Percentiles rank a stretch among this genome's conserved stretches.
Conservation (phyloP, 306 rosid genomes). For the Abrus pulchellus region DNA sequence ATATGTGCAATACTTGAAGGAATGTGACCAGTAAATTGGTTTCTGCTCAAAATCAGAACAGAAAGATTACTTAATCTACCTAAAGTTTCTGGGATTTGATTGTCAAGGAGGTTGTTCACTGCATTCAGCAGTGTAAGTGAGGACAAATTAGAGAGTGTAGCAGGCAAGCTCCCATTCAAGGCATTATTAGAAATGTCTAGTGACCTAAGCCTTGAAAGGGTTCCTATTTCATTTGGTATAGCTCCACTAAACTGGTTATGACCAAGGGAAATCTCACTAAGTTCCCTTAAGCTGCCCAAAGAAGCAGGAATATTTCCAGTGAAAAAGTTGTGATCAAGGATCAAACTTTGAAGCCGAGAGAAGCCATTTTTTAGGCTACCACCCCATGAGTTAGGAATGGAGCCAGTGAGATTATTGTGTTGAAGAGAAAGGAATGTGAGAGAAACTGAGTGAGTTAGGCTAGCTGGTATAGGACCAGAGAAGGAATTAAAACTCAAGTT, state of each 20-base stretch:
- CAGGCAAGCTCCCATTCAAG: constrained; percentile 64
- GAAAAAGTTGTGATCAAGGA: constrained; percentile 62
- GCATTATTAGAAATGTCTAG: constrained; percentile 66
- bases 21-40: constrained; percentile 63
- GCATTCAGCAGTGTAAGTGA: constrained; percentile 57
- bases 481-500: constrained; percentile 70
- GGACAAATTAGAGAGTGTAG: constrained; percentile 53
- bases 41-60: constrained; percentile 65
- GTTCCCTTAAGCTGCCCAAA: constrained; percentile 56
- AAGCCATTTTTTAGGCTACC: constrained; percentile 12
- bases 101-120: constrained; percentile 53
- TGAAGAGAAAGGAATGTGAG: constrained; percentile 65
- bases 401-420: constrained; percentile 72
- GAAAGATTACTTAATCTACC: constrained; percentile 62
- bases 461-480: constrained; percentile 61
- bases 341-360: constrained; percentile 54
- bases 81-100: constrained; percentile 57
- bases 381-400: constrained; percentile 64
- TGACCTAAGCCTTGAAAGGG: constrained; percentile 58
- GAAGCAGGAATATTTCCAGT: constrained; percentile 67
- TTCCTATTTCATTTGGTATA: constrained; percentile 66
- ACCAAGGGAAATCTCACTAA: constrained; percentile 59
- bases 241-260: constrained; percentile 59
- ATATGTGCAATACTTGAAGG: constrained; percentile 65
- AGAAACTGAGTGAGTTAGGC: constrained; percentile 56